Conservation (phyloP, 306 rosid species). For the Parietaria judaica region DNA sequence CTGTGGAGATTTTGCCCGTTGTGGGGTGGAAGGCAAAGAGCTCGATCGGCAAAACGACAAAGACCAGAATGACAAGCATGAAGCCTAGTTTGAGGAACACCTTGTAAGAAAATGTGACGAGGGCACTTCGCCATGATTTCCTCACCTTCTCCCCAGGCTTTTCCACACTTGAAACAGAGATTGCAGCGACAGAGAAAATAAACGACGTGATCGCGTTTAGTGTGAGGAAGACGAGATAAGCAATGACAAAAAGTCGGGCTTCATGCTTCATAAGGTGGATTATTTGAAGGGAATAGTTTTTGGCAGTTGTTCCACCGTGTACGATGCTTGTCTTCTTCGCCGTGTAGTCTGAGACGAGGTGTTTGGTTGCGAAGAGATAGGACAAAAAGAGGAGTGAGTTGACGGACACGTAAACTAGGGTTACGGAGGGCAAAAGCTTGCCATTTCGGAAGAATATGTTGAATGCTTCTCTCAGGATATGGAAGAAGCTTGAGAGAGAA, state of each 20-base stretch:
- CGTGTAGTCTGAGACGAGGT: not conserved
- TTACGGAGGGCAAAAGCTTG: conserved; percentile 10
- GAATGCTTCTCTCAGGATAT: conserved; percentile 12
- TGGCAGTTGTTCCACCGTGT: not conserved
- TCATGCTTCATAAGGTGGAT: not conserved
- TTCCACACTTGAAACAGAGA: conserved; percentile 1
- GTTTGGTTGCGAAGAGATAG: conserved; percentile 5
- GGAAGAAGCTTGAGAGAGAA: not conserved
- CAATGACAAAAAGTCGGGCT: not conserved
- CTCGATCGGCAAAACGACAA: not conserved
- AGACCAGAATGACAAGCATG: not conserved
- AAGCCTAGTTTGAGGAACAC: not conserved
- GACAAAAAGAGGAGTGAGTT: conserved; percentile 9
- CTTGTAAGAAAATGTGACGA: not conserved
- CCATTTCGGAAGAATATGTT: conserved; percentile 11
- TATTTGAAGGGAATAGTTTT: not conserved
- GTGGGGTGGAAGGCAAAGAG: not conserved
- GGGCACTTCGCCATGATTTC: conserved; percentile 4
- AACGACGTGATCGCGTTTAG: not conserved
- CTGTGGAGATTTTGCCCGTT: not conserved
- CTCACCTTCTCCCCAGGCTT: not conserved
- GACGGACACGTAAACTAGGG: conserved; percentile 9
- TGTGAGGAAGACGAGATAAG: conserved; percentile 15
- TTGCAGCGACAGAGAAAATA: conserved; percentile 1
- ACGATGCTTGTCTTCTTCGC: not conserved